Evolutionary conservation across 1,284 basidiomycete genomes (phyloP), one percentile per base, ranked within the genome.

Genomic region (Malassezia restricta): DNA sequence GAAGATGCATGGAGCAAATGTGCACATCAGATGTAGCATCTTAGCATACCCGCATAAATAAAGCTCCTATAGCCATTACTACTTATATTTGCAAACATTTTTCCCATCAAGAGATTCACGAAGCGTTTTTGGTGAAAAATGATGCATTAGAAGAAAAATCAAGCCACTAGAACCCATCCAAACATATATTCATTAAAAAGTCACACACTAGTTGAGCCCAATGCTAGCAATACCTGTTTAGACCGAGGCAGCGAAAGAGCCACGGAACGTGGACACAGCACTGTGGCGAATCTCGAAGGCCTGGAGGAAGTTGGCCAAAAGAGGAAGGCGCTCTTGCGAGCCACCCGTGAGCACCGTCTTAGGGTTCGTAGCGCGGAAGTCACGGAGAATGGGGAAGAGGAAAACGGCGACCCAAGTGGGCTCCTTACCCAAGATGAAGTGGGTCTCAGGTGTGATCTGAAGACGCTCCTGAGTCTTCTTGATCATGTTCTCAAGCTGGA

Each of bases 321-420:
- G 49, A 37, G 53, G 53, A 6, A 55, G 43, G 15, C 40, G 20
- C 38, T 40, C 29, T 17, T 28, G 20, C 5, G 7, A 3, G 32
- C 35, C 47, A 15, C 52, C 47, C 15, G 38, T n/a, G 15, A 55
- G 43, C 11, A 55, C 20, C 33, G 15, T 35, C 31, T 33, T 31
- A 37, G 29, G 14, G 17, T 47, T 11, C 3, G 53, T 55, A n/a
- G 53, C 53, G 40, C 32, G 29, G 29, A 50, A 44, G 49, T 55
- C 53, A 20, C 53, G 53, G 3, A 50, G 42, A 9, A 55, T 50
- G 9, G 53, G 53, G 53, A 55, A 55, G 24, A 55, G 45, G 30
- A 50, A 41, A 1, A 47, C 33, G 17, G 49, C 47, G n/a, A 44
- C 47, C 53, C 53, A 55, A 5, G 41, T 42, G 15, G 47, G 11